Percentiles rank a stretch among this genome's conserved stretches.
phyloP scores from a whole-genome alignment of 805 yeast species.

The Starmera amethionina region DNA sequence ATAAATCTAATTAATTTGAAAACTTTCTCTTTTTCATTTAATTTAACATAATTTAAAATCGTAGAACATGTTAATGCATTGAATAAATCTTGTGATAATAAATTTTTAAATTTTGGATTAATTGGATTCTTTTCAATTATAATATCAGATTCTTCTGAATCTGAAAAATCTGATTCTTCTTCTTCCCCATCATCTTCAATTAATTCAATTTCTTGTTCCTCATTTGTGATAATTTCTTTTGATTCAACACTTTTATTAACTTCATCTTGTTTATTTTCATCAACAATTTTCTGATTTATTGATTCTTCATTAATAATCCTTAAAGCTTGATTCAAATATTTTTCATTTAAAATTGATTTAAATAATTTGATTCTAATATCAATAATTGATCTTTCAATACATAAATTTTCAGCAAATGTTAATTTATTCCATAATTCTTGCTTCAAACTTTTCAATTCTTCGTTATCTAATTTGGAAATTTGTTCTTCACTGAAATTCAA shows the following conservation, averaged over 20 bases:
- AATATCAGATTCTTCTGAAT: neutral
- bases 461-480: slow-evolving; percentile 8
- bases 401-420: slow-evolving; percentile 14
- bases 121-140: neutral
- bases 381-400: slow-evolving; percentile 17
- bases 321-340: slow-evolving; percentile 14
- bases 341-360: slow-evolving; percentile 19
- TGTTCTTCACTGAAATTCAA: slow-evolving; percentile 14
- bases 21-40: slow-evolving; percentile 8
- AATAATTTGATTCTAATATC: slow-evolving; percentile 19
- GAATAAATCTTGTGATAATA: slow-evolving; percentile 15
- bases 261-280: neutral
- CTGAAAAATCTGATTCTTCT: slow-evolving; percentile 3
- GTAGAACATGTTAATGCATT: slow-evolving; percentile 16
- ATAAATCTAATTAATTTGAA: slow-evolving; percentile 11
- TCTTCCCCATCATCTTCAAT: slow-evolving; percentile 4
- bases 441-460: slow-evolving; percentile 15
- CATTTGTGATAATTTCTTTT: neutral
- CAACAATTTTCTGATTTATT: neutral
- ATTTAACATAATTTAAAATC: slow-evolving; percentile 13
- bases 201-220: slow-evolving; percentile 1
- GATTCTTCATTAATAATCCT: slow-evolving; percentile 8
- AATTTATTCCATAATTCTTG: slow-evolving; percentile 17
- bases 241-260: neutral
- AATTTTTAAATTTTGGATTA: slow-evolving; percentile 10